Percentiles rank a stretch among this genome's conserved stretches.
Evolutionary conservation across 2,329 filamentous ascomycete species (phyloP).

Genomic region (Magnaporthiopsis rhizophila): DNA sequence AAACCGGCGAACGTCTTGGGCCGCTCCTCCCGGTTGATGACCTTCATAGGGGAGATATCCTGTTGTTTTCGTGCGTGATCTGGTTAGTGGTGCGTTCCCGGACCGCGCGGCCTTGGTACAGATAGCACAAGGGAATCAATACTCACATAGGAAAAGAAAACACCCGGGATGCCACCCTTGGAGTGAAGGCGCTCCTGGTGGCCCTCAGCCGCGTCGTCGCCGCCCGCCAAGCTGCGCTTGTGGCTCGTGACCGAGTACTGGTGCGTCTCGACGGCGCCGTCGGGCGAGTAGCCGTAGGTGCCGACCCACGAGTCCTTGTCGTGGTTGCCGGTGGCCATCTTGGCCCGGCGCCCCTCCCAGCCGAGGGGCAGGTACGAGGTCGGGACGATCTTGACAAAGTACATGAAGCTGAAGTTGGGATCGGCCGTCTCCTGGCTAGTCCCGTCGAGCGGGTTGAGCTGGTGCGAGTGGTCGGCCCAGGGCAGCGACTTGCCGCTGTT

Average conservation of each 20-base stretch:
- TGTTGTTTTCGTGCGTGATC: slow-evolving; percentile 23
- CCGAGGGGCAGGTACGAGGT: slow-evolving; percentile 91
- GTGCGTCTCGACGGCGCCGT: slow-evolving; percentile 90
- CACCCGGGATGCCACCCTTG: slow-evolving; percentile 84
- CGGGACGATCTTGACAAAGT: slow-evolving; percentile 97
- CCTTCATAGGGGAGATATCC: slow-evolving; percentile 99
- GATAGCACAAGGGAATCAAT: not conserved
- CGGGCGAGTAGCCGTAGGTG: slow-evolving; percentile 53
- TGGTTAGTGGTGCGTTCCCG: slow-evolving; percentile 2
- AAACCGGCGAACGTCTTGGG: slow-evolving; percentile 88
- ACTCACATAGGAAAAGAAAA: slow-evolving; percentile 96
- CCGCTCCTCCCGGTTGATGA: slow-evolving; percentile 89
- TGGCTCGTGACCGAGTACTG: slow-evolving; percentile 98
- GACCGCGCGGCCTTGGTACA: not conserved
- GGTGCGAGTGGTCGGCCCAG: slow-evolving; percentile 72
- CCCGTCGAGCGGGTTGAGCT: slow-evolving; percentile 83
- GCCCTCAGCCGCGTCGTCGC: slow-evolving; percentile 76
- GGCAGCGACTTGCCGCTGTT: slow-evolving; percentile 43
- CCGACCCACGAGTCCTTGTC: slow-evolving; percentile 51
- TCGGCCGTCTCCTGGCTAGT: slow-evolving; percentile 71
- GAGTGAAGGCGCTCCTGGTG: slow-evolving; percentile 90
- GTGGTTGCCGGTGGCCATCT: slow-evolving; percentile 32
- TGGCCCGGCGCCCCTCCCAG: slow-evolving; percentile 57
- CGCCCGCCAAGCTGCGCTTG: slow-evolving; percentile 78
- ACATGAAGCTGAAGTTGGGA: slow-evolving; percentile 93